Evolutionary conservation across 1,139 yeast genomes (phyloP).

Genomic region (Yamadazyma oceani): DNA sequence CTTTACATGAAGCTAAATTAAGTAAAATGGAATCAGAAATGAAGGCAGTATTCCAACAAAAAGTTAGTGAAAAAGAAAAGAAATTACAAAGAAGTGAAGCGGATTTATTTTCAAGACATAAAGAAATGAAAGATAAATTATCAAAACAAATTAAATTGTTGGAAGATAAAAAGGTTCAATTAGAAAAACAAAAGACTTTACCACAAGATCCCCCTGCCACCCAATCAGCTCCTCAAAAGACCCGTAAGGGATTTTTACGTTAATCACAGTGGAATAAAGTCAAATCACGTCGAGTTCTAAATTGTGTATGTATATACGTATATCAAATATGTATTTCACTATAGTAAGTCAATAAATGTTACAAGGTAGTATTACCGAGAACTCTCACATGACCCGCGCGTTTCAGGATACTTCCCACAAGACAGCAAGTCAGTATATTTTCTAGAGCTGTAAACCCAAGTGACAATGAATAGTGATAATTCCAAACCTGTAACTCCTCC

Average conservation of each 20-base stretch:
- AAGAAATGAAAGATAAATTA: conserved; percentile 94
- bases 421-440: no score
- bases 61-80: conserved; percentile 95
- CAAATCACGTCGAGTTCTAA: neutral
- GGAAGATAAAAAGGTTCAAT: conserved; percentile 85
- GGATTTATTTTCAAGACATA: conserved; percentile 91
- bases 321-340: no score
- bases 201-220: conserved; percentile 55
- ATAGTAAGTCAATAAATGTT: no score
- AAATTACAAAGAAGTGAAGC: conserved; percentile 97
- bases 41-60: conserved; percentile 96
- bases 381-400: conserved; percentile 1
- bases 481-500: no score
- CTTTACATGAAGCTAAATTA: conserved; percentile 89
- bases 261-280: conserved; percentile 15
- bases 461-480: no score
- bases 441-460: no score
- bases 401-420: no score
- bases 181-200: conserved; percentile 67
- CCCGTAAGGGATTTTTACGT: conserved; percentile 58
- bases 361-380: no score
- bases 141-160: conserved; percentile 83
- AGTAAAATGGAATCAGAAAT: conserved; percentile 95
- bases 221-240: conserved; percentile 48
- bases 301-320: neutral